A percentile compares a stretch with the other conserved stretches of the same genome.
phyloP scores from a whole-genome alignment of 2,329 filamentous ascomycete species.

The Pseudocercospora cruenta region DNA sequence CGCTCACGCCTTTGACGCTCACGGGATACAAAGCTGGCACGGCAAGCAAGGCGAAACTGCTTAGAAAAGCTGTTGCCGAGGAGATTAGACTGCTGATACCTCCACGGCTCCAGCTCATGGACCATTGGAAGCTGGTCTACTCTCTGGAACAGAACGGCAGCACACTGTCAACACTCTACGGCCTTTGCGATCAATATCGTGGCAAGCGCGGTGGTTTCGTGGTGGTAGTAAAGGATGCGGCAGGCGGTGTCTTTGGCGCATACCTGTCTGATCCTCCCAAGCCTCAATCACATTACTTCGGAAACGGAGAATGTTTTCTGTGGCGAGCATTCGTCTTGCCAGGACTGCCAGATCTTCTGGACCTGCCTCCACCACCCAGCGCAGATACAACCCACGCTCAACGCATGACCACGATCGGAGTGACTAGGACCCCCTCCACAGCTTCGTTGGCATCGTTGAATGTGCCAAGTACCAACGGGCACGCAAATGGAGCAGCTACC shows the following conservation, averaged over 20 bases:
- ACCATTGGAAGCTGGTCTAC: constrained; percentile 85
- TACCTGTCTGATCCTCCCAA: constrained; percentile 90
- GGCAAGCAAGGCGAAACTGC: constrained; percentile 62
- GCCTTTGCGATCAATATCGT: constrained; percentile 70
- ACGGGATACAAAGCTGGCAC: constrained; percentile 67
- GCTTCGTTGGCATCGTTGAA: constrained; percentile 35
- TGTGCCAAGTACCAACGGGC: constrained; percentile 27
- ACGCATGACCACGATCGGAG: constrained; percentile 63
- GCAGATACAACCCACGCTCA: constrained; percentile 65
- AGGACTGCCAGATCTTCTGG: constrained; percentile 55
- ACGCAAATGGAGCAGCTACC: constrained; percentile 47
- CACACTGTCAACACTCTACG: constrained; percentile 82
- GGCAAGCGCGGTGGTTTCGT: constrained; percentile 81
- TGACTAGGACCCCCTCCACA: constrained; percentile 30
- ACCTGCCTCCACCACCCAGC: constrained; percentile 69
- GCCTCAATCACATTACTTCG: constrained; percentile 82
- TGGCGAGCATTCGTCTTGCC: constrained; percentile 75
- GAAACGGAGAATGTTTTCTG: constrained; percentile 93
- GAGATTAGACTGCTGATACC: constrained; percentile 90
- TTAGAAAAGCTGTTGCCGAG: constrained; percentile 77
- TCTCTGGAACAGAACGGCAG: constrained; percentile 91
- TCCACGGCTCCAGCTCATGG: constrained; percentile 80
- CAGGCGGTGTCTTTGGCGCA: constrained; percentile 82
- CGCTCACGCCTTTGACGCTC: constrained; percentile 78
- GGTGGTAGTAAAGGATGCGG: constrained; percentile 78